Conservation (phyloP, 441 rosid species). For the Theobroma grandiflorum region DNA sequence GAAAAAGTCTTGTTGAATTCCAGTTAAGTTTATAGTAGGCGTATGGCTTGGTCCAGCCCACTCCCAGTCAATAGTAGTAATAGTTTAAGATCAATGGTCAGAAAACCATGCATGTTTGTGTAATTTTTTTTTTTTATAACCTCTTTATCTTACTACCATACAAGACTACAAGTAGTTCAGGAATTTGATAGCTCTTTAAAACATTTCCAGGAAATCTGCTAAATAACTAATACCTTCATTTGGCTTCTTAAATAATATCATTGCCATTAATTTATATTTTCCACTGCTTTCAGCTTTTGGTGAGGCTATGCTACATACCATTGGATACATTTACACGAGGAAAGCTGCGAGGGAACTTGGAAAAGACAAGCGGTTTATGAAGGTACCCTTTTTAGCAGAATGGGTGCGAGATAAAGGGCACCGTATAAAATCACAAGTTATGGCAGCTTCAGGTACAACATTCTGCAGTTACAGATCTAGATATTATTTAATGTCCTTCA, state of each 20-base stretch:
- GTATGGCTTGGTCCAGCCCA: not conserved
- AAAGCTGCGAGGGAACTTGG: conserved; percentile 91
- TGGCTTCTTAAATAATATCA: not conserved
- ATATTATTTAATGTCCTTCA: conserved; percentile 16
- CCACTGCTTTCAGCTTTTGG: conserved; percentile 72
- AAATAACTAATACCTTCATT: not conserved
- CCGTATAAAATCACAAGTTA: conserved; percentile 88
- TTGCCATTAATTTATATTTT: conserved; percentile 20
- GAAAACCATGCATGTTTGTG: not conserved
- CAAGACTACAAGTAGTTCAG: not conserved
- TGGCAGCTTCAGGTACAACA: conserved; percentile 85
- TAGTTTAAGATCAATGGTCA: not conserved
- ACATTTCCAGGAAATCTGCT: not conserved
- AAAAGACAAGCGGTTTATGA: conserved; percentile 84
- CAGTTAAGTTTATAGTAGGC: not conserved
- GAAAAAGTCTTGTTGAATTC: not conserved
- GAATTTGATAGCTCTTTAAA: not conserved
- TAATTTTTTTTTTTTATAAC: not conserved
- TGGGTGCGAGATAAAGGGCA: conserved; percentile 99
- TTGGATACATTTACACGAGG: conserved; percentile 93
- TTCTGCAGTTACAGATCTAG: conserved; percentile 13
- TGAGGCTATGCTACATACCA: conserved; percentile 94
- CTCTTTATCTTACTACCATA: not conserved
- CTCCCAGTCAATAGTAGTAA: not conserved
- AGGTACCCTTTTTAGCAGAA: conserved; percentile 91